phyloP scores from a whole-genome alignment of 495 filamentous ascomycete species.

The Daldinia childiae region DNA sequence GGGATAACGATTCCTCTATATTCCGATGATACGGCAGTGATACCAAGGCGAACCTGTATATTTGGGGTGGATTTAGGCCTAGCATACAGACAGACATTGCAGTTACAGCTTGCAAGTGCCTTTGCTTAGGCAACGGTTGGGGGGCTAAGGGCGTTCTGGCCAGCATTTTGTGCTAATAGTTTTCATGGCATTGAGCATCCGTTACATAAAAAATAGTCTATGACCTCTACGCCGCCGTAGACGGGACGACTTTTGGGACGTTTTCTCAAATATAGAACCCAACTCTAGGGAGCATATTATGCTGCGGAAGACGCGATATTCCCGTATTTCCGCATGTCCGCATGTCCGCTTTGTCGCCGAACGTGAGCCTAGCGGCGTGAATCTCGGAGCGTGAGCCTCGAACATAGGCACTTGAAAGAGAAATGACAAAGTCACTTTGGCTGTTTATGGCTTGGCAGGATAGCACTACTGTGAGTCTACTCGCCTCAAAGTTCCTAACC shows the following conservation, averaged over 20 bases:
- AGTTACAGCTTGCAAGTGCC: constrained; percentile 12
- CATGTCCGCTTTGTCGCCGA: neutral
- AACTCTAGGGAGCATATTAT: constrained; percentile 20
- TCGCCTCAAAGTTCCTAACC: constrained; percentile 18
- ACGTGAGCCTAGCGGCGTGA: constrained; percentile 13
- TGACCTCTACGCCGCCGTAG: constrained; percentile 36
- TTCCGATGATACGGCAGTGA: constrained; percentile 29
- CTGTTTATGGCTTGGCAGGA: neutral
- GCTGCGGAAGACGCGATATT: constrained; percentile 16
- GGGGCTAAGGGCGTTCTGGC: constrained; percentile 32
- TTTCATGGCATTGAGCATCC: constrained; percentile 44
- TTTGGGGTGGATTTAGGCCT: constrained; percentile 35
- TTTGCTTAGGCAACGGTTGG: constrained; percentile 16
- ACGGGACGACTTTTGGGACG: constrained; percentile 40
- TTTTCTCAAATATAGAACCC: constrained; percentile 46
- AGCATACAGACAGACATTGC: constrained; percentile 29
- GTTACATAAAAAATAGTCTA: constrained; percentile 45
- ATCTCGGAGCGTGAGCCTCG: neutral
- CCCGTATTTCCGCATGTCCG: neutral
- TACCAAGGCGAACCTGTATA: constrained; percentile 44
- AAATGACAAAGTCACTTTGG: neutral
- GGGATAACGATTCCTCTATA: constrained; percentile 18
- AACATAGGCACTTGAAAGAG: constrained; percentile 9
- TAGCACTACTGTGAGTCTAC: constrained; percentile 20
- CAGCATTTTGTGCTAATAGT: constrained; percentile 42